Conservation (phyloP, 306 rosid genomes). For the Pyrus betulifolia region DNA sequence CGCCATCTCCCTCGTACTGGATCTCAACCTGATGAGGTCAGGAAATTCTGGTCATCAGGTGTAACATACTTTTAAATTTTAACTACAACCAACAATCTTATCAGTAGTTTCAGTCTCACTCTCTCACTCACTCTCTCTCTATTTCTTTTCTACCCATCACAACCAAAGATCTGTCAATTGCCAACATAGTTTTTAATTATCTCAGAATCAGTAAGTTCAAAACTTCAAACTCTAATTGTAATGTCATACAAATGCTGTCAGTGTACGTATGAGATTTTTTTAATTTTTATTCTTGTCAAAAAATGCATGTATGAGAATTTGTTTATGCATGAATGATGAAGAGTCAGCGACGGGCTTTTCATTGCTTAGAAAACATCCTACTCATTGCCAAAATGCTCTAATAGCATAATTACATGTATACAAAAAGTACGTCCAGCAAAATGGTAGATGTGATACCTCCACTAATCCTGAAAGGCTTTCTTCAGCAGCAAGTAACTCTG, state of each 20-base stretch:
- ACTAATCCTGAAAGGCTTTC: constrained; percentile 77
- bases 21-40: constrained; percentile 55
- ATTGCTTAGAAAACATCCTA: neutral
- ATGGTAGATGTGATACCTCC: constrained; percentile 52
- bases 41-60: constrained; percentile 20
- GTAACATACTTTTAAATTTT: neutral
- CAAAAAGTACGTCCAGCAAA: constrained; percentile 12
- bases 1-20: constrained; percentile 61
- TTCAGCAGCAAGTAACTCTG: constrained; percentile 65
- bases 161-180: too few species aligned
- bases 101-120: neutral
- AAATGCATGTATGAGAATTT: neutral
- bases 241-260: neutral
- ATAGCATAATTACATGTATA: constrained; percentile 1
- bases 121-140: too few species aligned
- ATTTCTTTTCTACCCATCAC: too few species aligned
- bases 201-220: too few species aligned
- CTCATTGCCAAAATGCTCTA: constrained; percentile 12
- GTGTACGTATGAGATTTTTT: too few species aligned
- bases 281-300: neutral
- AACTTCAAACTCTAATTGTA: neutral
- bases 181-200: too few species aligned
- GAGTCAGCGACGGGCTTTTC: neutral
- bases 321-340: neutral
- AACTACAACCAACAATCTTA: neutral